Evolutionary conservation across 2,329 filamentous ascomycete genomes (phyloP), one percentile per base, ranked within the genome.

Genomic region (Diaporthe eres): DNA sequence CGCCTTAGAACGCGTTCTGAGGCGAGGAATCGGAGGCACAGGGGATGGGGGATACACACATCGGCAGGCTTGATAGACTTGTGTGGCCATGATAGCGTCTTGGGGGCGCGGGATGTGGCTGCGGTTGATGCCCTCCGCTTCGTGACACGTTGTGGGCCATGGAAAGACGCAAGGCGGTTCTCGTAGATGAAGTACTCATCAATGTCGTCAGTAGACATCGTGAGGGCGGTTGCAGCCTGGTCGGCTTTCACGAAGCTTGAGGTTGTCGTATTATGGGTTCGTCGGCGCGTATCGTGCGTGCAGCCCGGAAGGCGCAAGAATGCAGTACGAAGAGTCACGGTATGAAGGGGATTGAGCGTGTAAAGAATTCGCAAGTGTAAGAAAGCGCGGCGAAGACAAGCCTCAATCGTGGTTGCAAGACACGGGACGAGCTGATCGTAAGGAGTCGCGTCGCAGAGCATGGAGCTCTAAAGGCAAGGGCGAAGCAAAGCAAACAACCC

Each of bases 111-210:
- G 77, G 89, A 89, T 77, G 91, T 88, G 75, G 88, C 39, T 25
- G 67, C 75, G 55, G 47, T 90, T 17, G 94, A 97, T 42, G 90
- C 88, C 82, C 94, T 90, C 80, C 94, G 92, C 83, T 95, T 95
- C 55, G 89, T 85, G 51, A 90, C 86, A 17, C 90, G 89, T 73
- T 94, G 89, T 3, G 90, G 85, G 72, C 87, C 87, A 70, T 94
- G 90, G 84, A 98, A 99, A 15, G 95, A 96, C 44, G 92, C 92
- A 49, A 98, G 86, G 65, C 97, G 94, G 80, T 92, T 93, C 78
- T 95, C 92, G 78, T 92, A 92, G 22, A 93, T 94, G 79, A 90
- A 87, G 82, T 88, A 92, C 74, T 89, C 86, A 51, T 87, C 83
- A 57, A 84, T 79, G 60, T 86, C 85, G 73, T 81, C 81, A 75